Conservation (phyloP, 306 rosid genomes). For the Acacia confusa region DNA sequence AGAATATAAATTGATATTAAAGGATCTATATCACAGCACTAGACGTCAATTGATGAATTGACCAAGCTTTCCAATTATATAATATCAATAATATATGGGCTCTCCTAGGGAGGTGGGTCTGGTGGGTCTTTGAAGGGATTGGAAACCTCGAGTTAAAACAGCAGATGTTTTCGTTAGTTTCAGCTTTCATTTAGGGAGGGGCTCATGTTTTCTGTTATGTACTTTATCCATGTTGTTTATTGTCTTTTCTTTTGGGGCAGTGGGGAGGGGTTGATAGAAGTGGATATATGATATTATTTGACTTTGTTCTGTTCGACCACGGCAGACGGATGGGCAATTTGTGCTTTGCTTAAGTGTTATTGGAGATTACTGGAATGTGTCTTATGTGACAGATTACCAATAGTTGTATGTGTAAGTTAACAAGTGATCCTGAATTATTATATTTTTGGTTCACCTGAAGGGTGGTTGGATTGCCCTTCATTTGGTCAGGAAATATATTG, state of each 20-base stretch:
- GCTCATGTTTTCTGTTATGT: background rate
- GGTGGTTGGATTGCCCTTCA: slow-evolving; percentile 97
- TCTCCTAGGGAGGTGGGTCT: background rate
- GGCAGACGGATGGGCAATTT: slow-evolving; percentile 8
- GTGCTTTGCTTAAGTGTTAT: slow-evolving; percentile 19
- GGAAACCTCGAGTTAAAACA: background rate
- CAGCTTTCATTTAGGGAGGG: background rate
- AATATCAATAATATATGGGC: background rate
- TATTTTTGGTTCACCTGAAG: slow-evolving; percentile 48
- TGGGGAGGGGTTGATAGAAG: slow-evolving; percentile 44
- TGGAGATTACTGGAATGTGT: slow-evolving; percentile 20
- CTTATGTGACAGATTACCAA: slow-evolving; percentile 17
- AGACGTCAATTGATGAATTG: background rate
- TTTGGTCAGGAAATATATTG: slow-evolving; percentile 73
- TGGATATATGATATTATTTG: background rate
- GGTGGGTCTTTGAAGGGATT: background rate
- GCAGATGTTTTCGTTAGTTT: background rate
- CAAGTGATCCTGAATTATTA: background rate
- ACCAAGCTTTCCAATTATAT: background rate
- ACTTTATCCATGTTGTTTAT: background rate
- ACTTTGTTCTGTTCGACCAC: background rate
- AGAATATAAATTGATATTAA: background rate
- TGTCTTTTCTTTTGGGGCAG: slow-evolving; percentile 46
- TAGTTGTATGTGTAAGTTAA: slow-evolving; percentile 27
- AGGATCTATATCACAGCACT: background rate